These are phyloP conservation scores for Ascochyta clinopodiicola DNA, from an alignment of 2,329 filamentous ascomycete species.

Conservation along the genomic window DNA sequence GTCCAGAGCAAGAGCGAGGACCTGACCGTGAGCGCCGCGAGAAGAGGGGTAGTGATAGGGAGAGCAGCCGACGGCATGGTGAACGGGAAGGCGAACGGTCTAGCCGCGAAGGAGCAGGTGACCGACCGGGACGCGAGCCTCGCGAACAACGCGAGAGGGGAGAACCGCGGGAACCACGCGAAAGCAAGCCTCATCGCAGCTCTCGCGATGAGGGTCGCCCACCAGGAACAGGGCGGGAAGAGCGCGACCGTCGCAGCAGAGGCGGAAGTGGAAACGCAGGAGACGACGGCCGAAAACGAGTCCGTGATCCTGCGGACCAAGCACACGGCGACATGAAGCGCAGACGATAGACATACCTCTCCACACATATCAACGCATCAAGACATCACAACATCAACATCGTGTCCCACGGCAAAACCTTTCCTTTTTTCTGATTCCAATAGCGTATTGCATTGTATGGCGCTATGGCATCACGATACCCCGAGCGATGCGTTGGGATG, in stretches of 20 bases:
- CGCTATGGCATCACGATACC: slow-evolving; percentile 23
- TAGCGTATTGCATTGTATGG: slow-evolving; percentile 18
- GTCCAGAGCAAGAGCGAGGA: slow-evolving; percentile 32
- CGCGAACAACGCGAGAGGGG: slow-evolving; percentile 17
- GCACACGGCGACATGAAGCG: slow-evolving; percentile 34
- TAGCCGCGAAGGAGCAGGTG: slow-evolving; percentile 18
- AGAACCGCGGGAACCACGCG: slow-evolving; percentile 12
- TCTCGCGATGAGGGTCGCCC: slow-evolving; percentile 32
- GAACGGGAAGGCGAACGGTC: slow-evolving; percentile 28
- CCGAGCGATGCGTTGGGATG: slow-evolving; percentile 8
- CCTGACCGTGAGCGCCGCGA: slow-evolving; percentile 39
- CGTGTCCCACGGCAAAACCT: background rate
- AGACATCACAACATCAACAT: slow-evolving; percentile 8
- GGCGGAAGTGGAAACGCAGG: slow-evolving; percentile 18
- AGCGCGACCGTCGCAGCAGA: slow-evolving; percentile 33
- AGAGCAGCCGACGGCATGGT: slow-evolving; percentile 28
- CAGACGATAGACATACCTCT: slow-evolving; percentile 25
- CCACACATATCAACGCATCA: slow-evolving; percentile 9
- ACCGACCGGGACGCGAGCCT: slow-evolving; percentile 23
- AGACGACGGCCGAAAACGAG: slow-evolving; percentile 33
- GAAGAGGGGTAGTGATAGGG: slow-evolving; percentile 34
- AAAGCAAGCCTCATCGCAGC: slow-evolving; percentile 31
- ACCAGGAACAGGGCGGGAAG: slow-evolving; percentile 35
- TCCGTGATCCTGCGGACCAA: slow-evolving; percentile 32
- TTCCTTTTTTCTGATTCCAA: background rate